phyloP scores from a whole-genome alignment of 179 eudicot genomes.

The Nepenthes alata region DNA sequence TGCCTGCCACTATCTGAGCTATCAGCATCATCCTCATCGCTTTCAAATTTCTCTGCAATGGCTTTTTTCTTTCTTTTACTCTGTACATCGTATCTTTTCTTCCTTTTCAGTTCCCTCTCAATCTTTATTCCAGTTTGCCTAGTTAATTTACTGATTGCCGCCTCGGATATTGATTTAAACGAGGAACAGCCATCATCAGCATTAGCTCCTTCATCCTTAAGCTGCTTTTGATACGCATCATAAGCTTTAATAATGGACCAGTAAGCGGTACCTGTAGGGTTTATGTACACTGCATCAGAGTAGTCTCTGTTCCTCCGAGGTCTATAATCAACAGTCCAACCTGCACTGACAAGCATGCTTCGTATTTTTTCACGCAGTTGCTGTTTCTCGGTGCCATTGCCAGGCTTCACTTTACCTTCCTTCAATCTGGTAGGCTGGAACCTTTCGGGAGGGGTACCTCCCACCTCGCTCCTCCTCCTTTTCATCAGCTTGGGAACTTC shows the following conservation, averaged over 20 bases:
- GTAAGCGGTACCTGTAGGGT: conserved; percentile 79
- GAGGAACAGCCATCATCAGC: conserved; percentile 30
- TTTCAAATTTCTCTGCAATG: conserved; percentile 22
- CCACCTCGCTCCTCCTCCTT: conserved; percentile 30
- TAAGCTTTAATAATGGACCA: conserved; percentile 98
- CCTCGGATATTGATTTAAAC: conserved; percentile 61
- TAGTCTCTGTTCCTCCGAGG: conserved; percentile 92
- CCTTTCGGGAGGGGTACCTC: conserved; percentile 26
- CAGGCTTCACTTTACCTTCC: conserved; percentile 58
- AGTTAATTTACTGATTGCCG: conserved; percentile 59
- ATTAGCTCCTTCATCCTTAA: conserved; percentile 44
- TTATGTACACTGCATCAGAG: conserved; percentile 86
- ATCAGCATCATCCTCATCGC: conserved; percentile 30
- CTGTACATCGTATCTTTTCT: conserved; percentile 38
- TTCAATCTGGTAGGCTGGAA: conserved; percentile 32
- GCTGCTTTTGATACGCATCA: conserved; percentile 85
- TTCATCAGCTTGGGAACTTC: conserved; percentile 23
- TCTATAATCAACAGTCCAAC: conserved; percentile 96
- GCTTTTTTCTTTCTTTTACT: conserved; percentile 29
- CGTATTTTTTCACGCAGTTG: conserved; percentile 72
- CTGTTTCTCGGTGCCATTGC: conserved; percentile 92
- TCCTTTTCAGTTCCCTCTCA: conserved; percentile 68
- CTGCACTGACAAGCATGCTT: conserved; percentile 64
- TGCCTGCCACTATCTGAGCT: conserved; percentile 41
- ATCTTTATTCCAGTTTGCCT: conserved; percentile 88